Evolutionary conservation across 495 filamentous ascomycete genomes (phyloP).

Genomic region (Podospora didyma): DNA sequence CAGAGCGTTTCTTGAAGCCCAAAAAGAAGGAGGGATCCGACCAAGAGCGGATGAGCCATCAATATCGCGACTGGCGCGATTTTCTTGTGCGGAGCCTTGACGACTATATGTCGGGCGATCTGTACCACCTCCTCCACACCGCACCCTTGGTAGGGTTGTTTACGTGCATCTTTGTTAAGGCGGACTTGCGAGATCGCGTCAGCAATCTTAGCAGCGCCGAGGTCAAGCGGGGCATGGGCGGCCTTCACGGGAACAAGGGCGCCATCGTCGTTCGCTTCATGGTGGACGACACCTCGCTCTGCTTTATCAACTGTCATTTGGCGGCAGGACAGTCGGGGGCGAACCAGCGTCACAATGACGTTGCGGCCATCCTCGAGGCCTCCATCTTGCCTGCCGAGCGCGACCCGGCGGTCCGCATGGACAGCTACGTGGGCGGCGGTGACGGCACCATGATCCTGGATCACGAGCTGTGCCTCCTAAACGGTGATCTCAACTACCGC

Average conservation of each 20-base stretch:
- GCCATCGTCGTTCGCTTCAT: slow-evolving; percentile 88
- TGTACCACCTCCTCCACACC: slow-evolving; percentile 83
- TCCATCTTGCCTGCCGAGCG: slow-evolving; percentile 64
- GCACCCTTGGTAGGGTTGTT: slow-evolving; percentile 91
- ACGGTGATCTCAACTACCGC: slow-evolving; percentile 96
- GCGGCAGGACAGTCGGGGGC: slow-evolving; percentile 91
- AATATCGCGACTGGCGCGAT: slow-evolving; percentile 94
- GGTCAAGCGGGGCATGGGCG: slow-evolving; percentile 92
- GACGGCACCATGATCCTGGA: slow-evolving; percentile 96
- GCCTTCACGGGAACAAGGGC: slow-evolving; percentile 92
- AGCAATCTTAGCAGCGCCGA: slow-evolving; percentile 72
- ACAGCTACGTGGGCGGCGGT: slow-evolving; percentile 83
- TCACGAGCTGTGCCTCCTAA: slow-evolving; percentile 92
- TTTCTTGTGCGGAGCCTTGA: slow-evolving; percentile 77
- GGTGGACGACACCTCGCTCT: slow-evolving; percentile 87
- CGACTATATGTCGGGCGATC: slow-evolving; percentile 73
- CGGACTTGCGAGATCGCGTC: slow-evolving; percentile 68
- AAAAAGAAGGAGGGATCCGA: slow-evolving; percentile 92
- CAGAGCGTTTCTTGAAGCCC: slow-evolving; percentile 64
- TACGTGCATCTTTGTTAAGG: slow-evolving; percentile 89
- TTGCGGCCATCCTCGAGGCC: slow-evolving; percentile 83
- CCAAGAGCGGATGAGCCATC: slow-evolving; percentile 93
- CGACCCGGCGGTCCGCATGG: slow-evolving; percentile 54
- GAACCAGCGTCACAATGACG: slow-evolving; percentile 85
- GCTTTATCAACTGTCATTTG: slow-evolving; percentile 96